These are phyloP conservation scores for Solanum etuberosum DNA, from an alignment of 257 asterid genomes.

Conservation along the genomic window DNA sequence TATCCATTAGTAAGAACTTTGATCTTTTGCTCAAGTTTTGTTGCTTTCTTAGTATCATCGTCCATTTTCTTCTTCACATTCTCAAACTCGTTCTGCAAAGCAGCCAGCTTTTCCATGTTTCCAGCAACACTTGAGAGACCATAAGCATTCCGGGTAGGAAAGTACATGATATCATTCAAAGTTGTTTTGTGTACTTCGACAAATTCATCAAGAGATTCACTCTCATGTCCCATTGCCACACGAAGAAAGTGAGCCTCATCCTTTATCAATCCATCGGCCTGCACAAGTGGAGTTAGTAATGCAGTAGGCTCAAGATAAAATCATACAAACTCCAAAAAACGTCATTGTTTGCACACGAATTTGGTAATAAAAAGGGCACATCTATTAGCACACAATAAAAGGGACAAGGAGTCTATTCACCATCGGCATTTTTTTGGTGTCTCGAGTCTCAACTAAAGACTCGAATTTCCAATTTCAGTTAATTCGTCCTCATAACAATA, in stretches of 20 bases:
- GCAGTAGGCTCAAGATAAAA: neutral
- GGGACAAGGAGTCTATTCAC: neutral
- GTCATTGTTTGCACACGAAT: neutral
- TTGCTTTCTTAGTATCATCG: conserved; percentile 84
- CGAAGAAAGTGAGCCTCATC: conserved; percentile 49
- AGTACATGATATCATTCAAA: conserved; percentile 74
- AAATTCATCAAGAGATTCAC: conserved; percentile 62
- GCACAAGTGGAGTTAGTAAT: conserved; percentile 3
- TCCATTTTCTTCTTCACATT: conserved; percentile 80
- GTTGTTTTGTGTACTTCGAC: conserved; percentile 79
- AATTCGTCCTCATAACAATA: neutral
- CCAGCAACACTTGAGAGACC: conserved; percentile 92
- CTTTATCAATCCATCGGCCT: conserved; percentile 71
- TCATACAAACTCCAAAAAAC: neutral
- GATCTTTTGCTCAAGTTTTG: conserved; percentile 70
- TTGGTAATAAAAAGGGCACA: neutral
- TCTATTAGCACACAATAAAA: neutral
- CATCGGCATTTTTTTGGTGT: neutral
- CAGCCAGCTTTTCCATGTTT: conserved; percentile 68
- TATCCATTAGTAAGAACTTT: conserved; percentile 89
- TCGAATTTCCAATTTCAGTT: neutral
- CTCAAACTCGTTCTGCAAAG: conserved; percentile 80
- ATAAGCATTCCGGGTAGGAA: conserved; percentile 70
- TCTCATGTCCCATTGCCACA: conserved; percentile 82
- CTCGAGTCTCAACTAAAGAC: neutral